These are phyloP conservation scores for Phytopythium vexans DNA, from an alignment of 352 stramenopile species.

Conservation along the genomic window DNA sequence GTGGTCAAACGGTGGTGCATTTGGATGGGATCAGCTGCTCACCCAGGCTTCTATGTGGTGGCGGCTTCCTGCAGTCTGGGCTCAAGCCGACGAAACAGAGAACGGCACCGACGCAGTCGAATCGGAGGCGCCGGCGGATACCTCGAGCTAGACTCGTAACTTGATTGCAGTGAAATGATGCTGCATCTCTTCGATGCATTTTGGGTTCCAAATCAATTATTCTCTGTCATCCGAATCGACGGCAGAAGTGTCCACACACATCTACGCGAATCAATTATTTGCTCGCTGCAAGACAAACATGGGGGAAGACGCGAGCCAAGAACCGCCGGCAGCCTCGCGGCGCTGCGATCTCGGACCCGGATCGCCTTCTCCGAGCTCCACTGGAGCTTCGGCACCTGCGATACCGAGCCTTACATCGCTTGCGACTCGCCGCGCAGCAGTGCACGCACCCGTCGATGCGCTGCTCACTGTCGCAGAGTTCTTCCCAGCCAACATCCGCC, in stretches of 20 bases:
- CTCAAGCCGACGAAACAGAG: constrained; percentile 36
- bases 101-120: constrained; percentile 12
- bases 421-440: constrained; percentile 10
- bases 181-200: no score
- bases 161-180: no score
- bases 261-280: no score
- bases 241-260: no score
- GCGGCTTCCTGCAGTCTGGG: constrained; percentile 49
- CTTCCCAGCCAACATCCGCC: constrained; percentile 33
- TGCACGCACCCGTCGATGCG: constrained; percentile 27
- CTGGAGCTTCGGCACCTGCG: no score
- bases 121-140: not conserved
- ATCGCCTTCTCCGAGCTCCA: no score
- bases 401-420: constrained; percentile 2
- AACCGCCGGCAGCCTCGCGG: no score
- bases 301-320: no score
- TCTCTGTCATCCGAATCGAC: no score
- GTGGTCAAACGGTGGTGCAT: not conserved
- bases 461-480: constrained; percentile 40
- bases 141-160: not conserved
- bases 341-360: no score
- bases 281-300: no score
- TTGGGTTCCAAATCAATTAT: no score
- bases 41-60: not conserved
- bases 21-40: not conserved